Conservation (phyloP, 345 rosid species). For the Dipteronia dyeriana region DNA sequence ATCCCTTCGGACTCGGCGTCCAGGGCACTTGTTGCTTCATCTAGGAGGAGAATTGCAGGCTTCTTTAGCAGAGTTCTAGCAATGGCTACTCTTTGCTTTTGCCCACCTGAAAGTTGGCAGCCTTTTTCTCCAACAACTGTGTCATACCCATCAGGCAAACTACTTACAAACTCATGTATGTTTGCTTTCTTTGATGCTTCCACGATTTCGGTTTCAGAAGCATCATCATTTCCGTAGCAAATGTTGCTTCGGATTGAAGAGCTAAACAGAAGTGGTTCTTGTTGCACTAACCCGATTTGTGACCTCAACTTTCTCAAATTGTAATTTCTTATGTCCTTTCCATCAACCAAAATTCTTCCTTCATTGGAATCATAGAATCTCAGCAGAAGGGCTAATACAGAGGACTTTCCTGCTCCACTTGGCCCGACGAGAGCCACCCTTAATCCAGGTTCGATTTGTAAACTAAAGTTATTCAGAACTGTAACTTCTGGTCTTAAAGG, state of each 20-base stretch:
- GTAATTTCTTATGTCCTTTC: constrained; percentile 14
- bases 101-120: constrained; percentile 66
- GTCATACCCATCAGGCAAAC: constrained; percentile 51
- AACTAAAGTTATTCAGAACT: constrained; percentile 49
- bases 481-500: constrained; percentile 57
- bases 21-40: constrained; percentile 91
- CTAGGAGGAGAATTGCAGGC: constrained; percentile 62
- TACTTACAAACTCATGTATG: constrained; percentile 53
- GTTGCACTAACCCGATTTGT: constrained; percentile 20
- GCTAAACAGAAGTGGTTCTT: constrained; percentile 30
- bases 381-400: constrained; percentile 53
- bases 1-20: constrained; percentile 76
- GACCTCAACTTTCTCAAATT: constrained; percentile 21
- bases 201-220: constrained; percentile 52
- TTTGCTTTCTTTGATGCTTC: constrained; percentile 51
- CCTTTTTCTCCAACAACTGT: constrained; percentile 67
- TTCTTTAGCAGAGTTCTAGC: constrained; percentile 58
- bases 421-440: constrained; percentile 32
- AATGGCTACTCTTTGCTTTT: constrained; percentile 66
- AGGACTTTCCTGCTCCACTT: constrained; percentile 71
- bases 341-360: constrained; percentile 16
- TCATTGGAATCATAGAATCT: constrained; percentile 47
- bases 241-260: constrained; percentile 32
- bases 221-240: constrained; percentile 43
- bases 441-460: constrained; percentile 49